phyloP scores from a whole-genome alignment of 768 basidiomycete species.

The Gelatoporia subvermispora region DNA sequence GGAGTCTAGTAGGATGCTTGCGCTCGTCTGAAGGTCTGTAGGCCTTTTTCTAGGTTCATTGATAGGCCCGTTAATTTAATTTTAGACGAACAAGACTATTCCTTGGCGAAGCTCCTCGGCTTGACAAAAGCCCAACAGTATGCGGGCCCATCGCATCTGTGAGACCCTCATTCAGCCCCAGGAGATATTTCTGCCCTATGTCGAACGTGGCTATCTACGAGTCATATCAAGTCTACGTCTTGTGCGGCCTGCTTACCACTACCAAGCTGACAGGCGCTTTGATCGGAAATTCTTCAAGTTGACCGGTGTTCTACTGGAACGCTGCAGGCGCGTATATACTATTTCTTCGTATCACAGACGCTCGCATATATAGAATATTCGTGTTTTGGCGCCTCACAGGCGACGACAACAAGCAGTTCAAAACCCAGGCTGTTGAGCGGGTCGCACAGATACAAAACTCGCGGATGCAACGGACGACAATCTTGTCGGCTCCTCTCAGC shows the following conservation, averaged over 20 bases:
- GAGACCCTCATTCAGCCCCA: no score
- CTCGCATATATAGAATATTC: conserved; percentile 50
- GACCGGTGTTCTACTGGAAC: conserved; percentile 64
- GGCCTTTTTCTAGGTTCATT: background rate
- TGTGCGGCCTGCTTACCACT: background rate
- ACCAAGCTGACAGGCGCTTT: conserved; percentile 74
- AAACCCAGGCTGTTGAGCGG: conserved; percentile 46
- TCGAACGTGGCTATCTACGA: conserved; percentile 75
- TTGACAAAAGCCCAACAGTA: conserved; percentile 68
- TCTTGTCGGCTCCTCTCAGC: conserved; percentile 14
- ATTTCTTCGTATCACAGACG: background rate
- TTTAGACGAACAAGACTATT: conserved; percentile 69
- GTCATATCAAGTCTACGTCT: conserved; percentile 19
- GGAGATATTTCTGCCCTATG: conserved; percentile 78
- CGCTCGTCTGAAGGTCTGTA: conserved; percentile 55
- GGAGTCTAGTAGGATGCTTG: conserved; percentile 63
- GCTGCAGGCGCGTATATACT: conserved; percentile 57
- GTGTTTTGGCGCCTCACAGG: conserved; percentile 64
- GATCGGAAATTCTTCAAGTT: conserved; percentile 84
- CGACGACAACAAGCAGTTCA: conserved; percentile 51
- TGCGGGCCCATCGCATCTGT: no score
- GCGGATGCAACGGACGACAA: conserved; percentile 1
- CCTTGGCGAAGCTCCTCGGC: conserved; percentile 81
- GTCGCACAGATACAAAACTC: conserved; percentile 17
- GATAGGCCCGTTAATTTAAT: background rate